A percentile compares a stretch with the other conserved stretches of the same genome.
Evolutionary conservation across 106 monocot species (phyloP).

Genomic region (Cymbidium sinense): DNA sequence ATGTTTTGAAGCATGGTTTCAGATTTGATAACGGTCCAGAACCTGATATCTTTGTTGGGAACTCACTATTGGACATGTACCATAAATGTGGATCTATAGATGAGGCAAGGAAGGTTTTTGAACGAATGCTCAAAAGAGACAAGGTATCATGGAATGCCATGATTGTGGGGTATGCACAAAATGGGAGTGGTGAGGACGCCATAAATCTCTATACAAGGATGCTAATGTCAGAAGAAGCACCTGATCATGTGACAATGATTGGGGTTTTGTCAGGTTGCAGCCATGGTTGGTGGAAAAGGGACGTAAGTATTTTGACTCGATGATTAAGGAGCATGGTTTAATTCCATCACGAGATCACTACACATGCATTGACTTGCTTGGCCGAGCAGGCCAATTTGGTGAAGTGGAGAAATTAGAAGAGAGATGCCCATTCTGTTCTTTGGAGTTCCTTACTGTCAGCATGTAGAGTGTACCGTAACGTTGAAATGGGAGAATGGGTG

Average conservation of each 20-base stretch:
- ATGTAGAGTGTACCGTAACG: conserved; percentile 46
- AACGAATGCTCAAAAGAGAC: conserved; percentile 41
- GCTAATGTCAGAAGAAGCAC: conserved; percentile 35
- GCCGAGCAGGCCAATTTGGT: conserved; percentile 49
- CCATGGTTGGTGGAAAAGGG: conserved; percentile 68
- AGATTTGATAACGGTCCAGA: conserved; percentile 38
- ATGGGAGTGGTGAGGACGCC: conserved; percentile 46
- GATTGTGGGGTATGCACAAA: conserved; percentile 69
- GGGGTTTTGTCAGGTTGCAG: conserved; percentile 70
- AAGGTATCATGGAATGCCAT: conserved; percentile 77
- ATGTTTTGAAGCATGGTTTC: conserved; percentile 72
- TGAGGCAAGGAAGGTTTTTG: conserved; percentile 42
- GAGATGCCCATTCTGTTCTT: conserved; percentile 45
- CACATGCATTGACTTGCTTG: conserved; percentile 77
- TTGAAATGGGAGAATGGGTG: conserved; percentile 22
- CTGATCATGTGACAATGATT: conserved; percentile 74
- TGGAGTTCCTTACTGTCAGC: conserved; percentile 56
- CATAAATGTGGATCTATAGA: conserved; percentile 48
- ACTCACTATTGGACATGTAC: conserved; percentile 76
- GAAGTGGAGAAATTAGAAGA: conserved; percentile 41
- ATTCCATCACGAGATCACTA: conserved; percentile 56
- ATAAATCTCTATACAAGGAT: conserved; percentile 38
- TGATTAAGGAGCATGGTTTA: conserved; percentile 34
- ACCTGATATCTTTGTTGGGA: conserved; percentile 54
- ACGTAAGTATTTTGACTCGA: conserved; percentile 27